Evolutionary conservation across 768 basidiomycete genomes (phyloP).

Genomic region (Mycena metata): DNA sequence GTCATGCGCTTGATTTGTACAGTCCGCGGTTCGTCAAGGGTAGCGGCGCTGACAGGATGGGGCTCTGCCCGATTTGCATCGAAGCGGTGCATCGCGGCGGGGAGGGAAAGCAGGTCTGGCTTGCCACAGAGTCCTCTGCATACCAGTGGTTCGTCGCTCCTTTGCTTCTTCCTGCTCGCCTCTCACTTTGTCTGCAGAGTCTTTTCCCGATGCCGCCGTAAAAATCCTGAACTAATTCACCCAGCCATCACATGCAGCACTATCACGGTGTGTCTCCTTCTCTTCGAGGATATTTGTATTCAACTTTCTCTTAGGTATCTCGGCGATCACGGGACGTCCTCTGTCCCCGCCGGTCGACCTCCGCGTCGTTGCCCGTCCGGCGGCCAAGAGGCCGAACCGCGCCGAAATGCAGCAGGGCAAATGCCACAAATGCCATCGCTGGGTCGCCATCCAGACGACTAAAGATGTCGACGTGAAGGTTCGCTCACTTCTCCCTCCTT

Average conservation of each 20-base stretch:
- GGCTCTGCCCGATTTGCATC: slow-evolving; percentile 83
- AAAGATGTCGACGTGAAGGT: slow-evolving; percentile 84
- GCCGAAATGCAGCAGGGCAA: slow-evolving; percentile 72
- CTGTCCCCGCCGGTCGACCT: slow-evolving; percentile 84
- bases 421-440: slow-evolving; percentile 83
- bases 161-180: not conserved
- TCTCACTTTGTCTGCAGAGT: slow-evolving; percentile 39
- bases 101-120: slow-evolving; percentile 73
- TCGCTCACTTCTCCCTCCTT: slow-evolving; percentile 8
- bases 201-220: not conserved
- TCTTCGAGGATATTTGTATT: not conserved
- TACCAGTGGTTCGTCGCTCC: slow-evolving; percentile 76
- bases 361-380: slow-evolving; percentile 59
- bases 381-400: slow-evolving; percentile 72
- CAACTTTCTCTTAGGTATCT: slow-evolving; percentile 66
- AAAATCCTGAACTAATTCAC: slow-evolving; percentile 6
- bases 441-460: slow-evolving; percentile 80
- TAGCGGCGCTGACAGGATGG: slow-evolving; percentile 75
- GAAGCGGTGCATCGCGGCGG: slow-evolving; percentile 75
- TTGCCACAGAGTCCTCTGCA: slow-evolving; percentile 85
- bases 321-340: slow-evolving; percentile 74
- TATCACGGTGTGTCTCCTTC: slow-evolving; percentile 67
- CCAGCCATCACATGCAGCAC: slow-evolving; percentile 88
- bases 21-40: slow-evolving; percentile 85
- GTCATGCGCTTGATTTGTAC: slow-evolving; percentile 76